These are phyloP conservation scores for Microsporum canis DNA, from an alignment of 2,329 filamentous ascomycete species.

Conservation along the genomic window DNA sequence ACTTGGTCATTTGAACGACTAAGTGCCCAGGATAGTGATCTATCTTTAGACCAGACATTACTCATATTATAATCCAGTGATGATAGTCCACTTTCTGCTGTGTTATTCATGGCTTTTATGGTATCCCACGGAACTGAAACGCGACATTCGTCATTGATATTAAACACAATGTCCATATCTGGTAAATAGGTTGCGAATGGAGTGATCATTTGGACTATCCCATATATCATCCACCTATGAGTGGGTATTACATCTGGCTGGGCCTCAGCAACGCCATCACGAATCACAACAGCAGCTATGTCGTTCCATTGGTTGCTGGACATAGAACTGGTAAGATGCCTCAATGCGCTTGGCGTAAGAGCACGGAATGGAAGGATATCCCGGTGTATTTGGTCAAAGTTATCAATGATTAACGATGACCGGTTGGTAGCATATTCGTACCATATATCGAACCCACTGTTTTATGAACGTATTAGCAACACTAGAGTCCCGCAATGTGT, in stretches of 20 bases:
- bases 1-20: slow-evolving; percentile 27
- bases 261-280: slow-evolving; percentile 41
- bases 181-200: slow-evolving; percentile 45
- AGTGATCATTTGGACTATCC: slow-evolving; percentile 43
- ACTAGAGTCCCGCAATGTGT: not conserved
- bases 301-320: slow-evolving; percentile 45
- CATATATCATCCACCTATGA: slow-evolving; percentile 49
- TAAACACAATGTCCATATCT: slow-evolving; percentile 54
- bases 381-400: slow-evolving; percentile 48
- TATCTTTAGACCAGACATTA: slow-evolving; percentile 28
- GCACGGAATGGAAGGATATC: slow-evolving; percentile 47
- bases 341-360: slow-evolving; percentile 40
- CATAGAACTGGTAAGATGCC: slow-evolving; percentile 42
- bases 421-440: slow-evolving; percentile 44
- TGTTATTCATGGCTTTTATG: slow-evolving; percentile 27
- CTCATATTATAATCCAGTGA: slow-evolving; percentile 17
- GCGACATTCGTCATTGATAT: slow-evolving; percentile 50
- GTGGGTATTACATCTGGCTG: slow-evolving; percentile 43
- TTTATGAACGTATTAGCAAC: not conserved
- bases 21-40: slow-evolving; percentile 29
- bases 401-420: slow-evolving; percentile 45
- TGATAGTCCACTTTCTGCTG: slow-evolving; percentile 10
- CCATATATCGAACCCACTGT: slow-evolving; percentile 48
- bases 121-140: slow-evolving; percentile 44
- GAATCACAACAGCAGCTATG: slow-evolving; percentile 45